Base-by-base conservation (phyloP, 2,329 filamentous ascomycete genomes). In the Ampelomyces quisqualis region DNA sequence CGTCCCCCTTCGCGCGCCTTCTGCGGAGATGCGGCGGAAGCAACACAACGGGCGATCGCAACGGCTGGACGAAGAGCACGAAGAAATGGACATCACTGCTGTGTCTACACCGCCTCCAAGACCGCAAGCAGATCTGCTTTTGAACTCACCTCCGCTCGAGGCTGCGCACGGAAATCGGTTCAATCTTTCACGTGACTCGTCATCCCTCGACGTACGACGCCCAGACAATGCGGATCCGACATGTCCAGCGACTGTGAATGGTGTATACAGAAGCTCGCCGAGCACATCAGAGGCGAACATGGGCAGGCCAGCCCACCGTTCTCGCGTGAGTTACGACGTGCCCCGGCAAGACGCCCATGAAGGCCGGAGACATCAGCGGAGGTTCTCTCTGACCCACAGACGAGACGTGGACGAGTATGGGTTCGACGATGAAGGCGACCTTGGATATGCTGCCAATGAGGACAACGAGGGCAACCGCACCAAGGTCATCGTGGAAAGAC, bases 401-500 rank as follows among this genome's bases (percentile, higher is more conserved):
- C 81, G 84, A 35, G 87, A 90, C 55, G 4, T 50, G 14, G 51
- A 57, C 24, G 49, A 51, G 10, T 57, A 60, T 22, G 87, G 58
- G 5, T 45, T 45, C 24, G 60, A 94, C 55, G 76, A 90, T 6
- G 90, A 95, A 59, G 93, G 93, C 1, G 93, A 98, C 69, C 73
- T 98, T 19, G 93, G 93, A 7, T 98, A 95, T 70, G 89, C 90
- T 8, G 91, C 90, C 1, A 93, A 93, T 0, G 88, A 91, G 66
- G 93, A 89, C 18, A 89, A 95, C 81, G 93, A 97, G 69, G 88
- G 88, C 9, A 88, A 90, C 60, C 84, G 86, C 65, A 81, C 90
- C 58, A 95, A 93, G 70, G 93, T 98, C 33, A 97, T 98, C 74
- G 90, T 98, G 33, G 93, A 98, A 75, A 78, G 93, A 49, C 73